Percentiles rank a stretch among this genome's conserved stretches.
Conservation (phyloP, 257 asterid species). For the Galeopsis tetrahit region DNA sequence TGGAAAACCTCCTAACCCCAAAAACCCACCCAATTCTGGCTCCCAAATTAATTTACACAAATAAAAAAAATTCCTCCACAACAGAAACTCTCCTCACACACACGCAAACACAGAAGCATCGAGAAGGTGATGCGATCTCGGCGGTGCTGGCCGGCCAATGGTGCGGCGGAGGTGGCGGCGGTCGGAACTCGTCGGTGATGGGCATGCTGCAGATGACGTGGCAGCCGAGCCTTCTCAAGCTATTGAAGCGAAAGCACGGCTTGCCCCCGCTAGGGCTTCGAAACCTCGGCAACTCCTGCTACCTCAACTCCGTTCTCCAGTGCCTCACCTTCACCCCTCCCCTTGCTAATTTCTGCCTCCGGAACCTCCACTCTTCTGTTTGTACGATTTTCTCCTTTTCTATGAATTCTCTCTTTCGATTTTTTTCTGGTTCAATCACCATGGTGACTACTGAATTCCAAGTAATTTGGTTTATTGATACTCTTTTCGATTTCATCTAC, state of each 20-base stretch:
- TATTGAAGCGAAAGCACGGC: constrained; percentile 76
- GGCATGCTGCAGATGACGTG: constrained; percentile 97
- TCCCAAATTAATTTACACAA: constrained; percentile 22
- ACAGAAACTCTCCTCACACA: constrained; percentile 25
- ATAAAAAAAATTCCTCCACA: constrained; percentile 8
- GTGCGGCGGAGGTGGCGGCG: constrained; percentile 54
- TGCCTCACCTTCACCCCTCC: constrained; percentile 98
- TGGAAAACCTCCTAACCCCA: constrained; percentile 43
- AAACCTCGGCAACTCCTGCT: constrained; percentile 95
- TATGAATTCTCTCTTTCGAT: background rate
- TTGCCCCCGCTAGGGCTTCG: constrained; percentile 89
- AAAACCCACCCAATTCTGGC: constrained; percentile 34
- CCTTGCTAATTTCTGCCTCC: constrained; percentile 90
- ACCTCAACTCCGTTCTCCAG: constrained; percentile 97
- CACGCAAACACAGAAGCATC: constrained; percentile 22
- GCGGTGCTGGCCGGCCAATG: constrained; percentile 61
- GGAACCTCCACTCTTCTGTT: constrained; percentile 74
- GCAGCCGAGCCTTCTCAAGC: constrained; percentile 79
- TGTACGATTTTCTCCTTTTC: constrained; percentile 48
- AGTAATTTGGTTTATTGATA: background rate
- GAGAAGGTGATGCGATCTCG: constrained; percentile 61
- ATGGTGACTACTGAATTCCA: background rate
- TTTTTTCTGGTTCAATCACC: constrained; percentile 19
- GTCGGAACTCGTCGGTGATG: constrained; percentile 61
- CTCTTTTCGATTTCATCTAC: background rate